phyloP scores from a whole-genome alignment of 2,329 filamentous ascomycete species.

The Xylaria digitata region DNA sequence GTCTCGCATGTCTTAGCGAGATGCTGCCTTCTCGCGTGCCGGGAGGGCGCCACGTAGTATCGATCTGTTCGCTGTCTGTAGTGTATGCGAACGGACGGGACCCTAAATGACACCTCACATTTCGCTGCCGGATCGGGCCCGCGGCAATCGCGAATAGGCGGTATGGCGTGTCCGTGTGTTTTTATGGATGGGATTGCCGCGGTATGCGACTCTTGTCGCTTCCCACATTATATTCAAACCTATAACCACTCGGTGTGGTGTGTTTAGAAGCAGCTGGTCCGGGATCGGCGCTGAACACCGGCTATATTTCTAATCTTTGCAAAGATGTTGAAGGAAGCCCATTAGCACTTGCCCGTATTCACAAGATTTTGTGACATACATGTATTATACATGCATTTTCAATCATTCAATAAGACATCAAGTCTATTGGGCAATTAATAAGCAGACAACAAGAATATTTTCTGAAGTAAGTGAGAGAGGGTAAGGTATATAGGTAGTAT shows the following conservation, averaged over 20 bases:
- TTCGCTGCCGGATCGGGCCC: neutral
- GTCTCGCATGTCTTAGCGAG: neutral
- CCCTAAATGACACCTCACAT: constrained; percentile 1
- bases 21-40: neutral
- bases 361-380: too few relatives aligned
- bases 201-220: neutral
- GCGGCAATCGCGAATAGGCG: neutral
- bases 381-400: too few relatives aligned
- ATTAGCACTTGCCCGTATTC: too few relatives aligned
- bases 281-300: neutral
- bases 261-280: neutral
- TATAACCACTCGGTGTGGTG: neutral
- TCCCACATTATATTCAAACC: neutral
- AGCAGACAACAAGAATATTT: too few relatives aligned
- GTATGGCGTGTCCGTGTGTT: neutral
- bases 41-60: neutral
- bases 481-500: too few relatives aligned
- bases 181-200: neutral
- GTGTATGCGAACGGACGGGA: neutral
- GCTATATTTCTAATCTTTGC: too few relatives aligned
- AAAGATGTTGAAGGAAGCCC: too few relatives aligned
- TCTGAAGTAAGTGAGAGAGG: too few relatives aligned
- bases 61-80: neutral
- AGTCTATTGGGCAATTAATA: neutral
- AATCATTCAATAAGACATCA: too few relatives aligned